Base-by-base conservation (phyloP, 768 basidiomycete species). In the Gautieria morchelliformis region DNA sequence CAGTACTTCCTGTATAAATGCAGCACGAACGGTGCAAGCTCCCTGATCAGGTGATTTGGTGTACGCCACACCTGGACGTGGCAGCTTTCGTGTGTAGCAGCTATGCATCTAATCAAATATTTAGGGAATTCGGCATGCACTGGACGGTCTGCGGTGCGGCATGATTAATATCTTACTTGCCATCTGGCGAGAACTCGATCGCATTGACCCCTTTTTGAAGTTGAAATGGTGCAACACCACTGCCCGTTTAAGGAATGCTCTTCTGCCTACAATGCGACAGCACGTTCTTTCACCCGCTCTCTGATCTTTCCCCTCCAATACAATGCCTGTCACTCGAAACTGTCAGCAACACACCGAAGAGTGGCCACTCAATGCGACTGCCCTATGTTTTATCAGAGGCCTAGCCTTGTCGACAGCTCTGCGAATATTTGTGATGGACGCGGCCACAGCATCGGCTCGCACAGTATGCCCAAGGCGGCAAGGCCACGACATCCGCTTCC, bases 11-110 rank as follows among this genome's bases (percentile, higher is more conserved):
- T 0, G 94, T 97, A 66, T 97, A 98, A 77, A 69, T 98, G 92
- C 40, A 98, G 76, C 59, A 80, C 78, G 69, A 98, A 98, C 1
- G 96, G 94, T 1, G 95, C 93, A 66, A 99, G 98, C 70, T 98
- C 95, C 63, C 96, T 85, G 7, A 89, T 81, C 12, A 98, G 84
- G 66, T 91, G 89, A 58, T 95, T 95, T 3, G 96, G 96, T 7
- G 94, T 98, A 24, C 81, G 76, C 94, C 95, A 99, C 2, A 99
- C 91, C 72, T 98, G 93, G 7, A 96, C 72, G 61, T 95, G 93
- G 3, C n/a, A n/a, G n/a, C 86, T 73, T 30, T 85, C 90, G 67
- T 97, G 93, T 4, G 95, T 92, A n/a, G 92, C 87, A 4, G 95
- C 93, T 55, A 99, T 93, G 67, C 82, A 93, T 67, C 91, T 93